A percentile compares a stretch with the other conserved stretches of the same genome.
Evolutionary conservation across 495 filamentous ascomycete species (phyloP).

Genomic region (Penicillium simplicissimum): DNA sequence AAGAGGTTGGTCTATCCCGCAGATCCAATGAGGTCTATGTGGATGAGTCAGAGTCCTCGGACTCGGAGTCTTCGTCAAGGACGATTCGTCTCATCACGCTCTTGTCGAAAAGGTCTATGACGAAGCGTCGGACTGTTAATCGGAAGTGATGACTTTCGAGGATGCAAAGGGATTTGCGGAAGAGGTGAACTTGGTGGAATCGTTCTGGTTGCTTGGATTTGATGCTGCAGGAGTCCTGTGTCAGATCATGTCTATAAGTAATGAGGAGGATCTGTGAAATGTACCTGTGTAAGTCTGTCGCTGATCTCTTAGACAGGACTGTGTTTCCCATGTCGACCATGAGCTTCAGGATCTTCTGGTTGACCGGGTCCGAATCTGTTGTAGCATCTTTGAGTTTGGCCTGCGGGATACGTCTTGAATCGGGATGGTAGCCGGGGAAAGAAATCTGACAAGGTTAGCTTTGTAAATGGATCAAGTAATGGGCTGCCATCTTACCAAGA

Average conservation of each 20-base stretch:
- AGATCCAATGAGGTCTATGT: slow-evolving; percentile 26
- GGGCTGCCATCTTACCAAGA: slow-evolving; percentile 55
- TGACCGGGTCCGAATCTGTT: slow-evolving; percentile 63
- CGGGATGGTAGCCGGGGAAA: slow-evolving; percentile 37
- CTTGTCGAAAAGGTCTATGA: slow-evolving; percentile 92
- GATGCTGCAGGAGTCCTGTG: slow-evolving; percentile 43
- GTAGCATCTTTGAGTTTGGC: slow-evolving; percentile 48
- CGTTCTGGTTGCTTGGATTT: slow-evolving; percentile 65
- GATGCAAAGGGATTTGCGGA: slow-evolving; percentile 77
- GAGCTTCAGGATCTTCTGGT: slow-evolving; percentile 74
- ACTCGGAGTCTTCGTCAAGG: slow-evolving; percentile 60
- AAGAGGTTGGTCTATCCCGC: slow-evolving; percentile 8
- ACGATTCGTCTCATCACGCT: slow-evolving; percentile 81
- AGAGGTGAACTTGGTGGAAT: slow-evolving; percentile 75
- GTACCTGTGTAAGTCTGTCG: slow-evolving; percentile 67
- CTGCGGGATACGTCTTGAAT: slow-evolving; percentile 41
- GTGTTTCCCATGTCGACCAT: slow-evolving; percentile 87
- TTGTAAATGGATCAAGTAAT: background rate
- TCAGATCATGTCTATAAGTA: slow-evolving; percentile 13
- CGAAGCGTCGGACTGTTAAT: slow-evolving; percentile 77
- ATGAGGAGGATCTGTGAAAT: background rate
- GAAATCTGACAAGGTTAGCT: slow-evolving; percentile 33
- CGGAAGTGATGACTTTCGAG: slow-evolving; percentile 92
- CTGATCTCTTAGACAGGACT: slow-evolving; percentile 76
- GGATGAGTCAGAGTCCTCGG: slow-evolving; percentile 40